Evolutionary conservation across 2,329 filamentous ascomycete species (phyloP).

Genomic region (Alternaria rosae): DNA sequence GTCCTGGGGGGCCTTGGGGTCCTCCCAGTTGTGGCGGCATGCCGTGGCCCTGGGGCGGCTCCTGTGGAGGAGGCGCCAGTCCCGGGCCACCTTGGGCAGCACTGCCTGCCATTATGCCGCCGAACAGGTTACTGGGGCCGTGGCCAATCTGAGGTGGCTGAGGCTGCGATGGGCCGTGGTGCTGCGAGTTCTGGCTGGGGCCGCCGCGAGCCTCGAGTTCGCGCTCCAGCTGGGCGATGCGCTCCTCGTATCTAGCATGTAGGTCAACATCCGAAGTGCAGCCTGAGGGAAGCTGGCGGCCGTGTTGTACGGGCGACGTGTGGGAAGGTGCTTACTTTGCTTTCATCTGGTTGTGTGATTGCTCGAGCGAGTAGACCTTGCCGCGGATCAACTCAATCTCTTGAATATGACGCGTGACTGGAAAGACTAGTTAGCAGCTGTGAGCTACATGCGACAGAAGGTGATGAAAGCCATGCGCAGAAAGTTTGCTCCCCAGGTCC

Average conservation of each 20-base stretch:
- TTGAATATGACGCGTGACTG: constrained; percentile 80
- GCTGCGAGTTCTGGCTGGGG: constrained; percentile 72
- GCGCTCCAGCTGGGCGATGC: constrained; percentile 82
- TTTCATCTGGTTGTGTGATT: constrained; percentile 86
- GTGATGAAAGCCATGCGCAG: background rate
- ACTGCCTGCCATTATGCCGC: constrained; percentile 92
- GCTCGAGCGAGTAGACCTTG: constrained; percentile 93
- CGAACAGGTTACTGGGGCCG: constrained; percentile 88
- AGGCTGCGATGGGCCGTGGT: constrained; percentile 82
- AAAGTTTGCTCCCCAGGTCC: constrained; percentile 1
- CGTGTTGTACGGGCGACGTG: background rate
- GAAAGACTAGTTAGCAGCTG: constrained; percentile 4
- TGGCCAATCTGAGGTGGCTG: constrained; percentile 86
- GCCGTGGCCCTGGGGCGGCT: constrained; percentile 65
- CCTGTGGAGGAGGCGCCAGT: constrained; percentile 73
- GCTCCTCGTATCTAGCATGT: constrained; percentile 84
- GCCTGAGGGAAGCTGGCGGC: background rate
- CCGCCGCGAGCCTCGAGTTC: constrained; percentile 80
- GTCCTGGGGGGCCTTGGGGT: constrained; percentile 76
- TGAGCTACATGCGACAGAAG: background rate
- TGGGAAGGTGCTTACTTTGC: constrained; percentile 72
- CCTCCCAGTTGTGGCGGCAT: constrained; percentile 69
- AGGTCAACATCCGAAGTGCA: constrained; percentile 17
- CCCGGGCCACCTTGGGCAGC: constrained; percentile 83
- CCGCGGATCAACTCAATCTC: constrained; percentile 94